Base-by-base conservation (phyloP, 805 yeast genomes). In the Nakazawaea ishiwadae region DNA sequence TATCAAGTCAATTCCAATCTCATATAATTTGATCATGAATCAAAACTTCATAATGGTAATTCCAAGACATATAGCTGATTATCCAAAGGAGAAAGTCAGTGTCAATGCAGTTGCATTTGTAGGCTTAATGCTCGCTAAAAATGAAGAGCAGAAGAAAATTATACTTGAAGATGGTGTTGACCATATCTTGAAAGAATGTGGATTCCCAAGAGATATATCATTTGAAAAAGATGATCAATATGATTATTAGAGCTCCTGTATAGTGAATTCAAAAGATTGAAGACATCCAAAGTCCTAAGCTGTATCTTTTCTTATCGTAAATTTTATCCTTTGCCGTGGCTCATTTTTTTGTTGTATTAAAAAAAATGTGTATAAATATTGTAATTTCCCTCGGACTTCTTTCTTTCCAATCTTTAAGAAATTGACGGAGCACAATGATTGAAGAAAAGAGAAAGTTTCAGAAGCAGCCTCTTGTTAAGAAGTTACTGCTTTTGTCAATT, bases 11-110 rank as follows among this genome's bases (percentile, higher is more conserved):
- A 14, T 36, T 8, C 40, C 44, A 12, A 65, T 80, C 37, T 83
- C 91, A 29, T 91, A 86, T 60, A 91, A 91, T 56, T 78, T 90
- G 27, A 63, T 88, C 33, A 77, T 91, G 73, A 88, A 95, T 36
- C 78, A 79, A 37, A 73, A 78, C 40, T 91, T 93, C 86, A 76
- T 91, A 63, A 76, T 89, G 76, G 59, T 85, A 17, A 81, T 89
- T n/a, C 98, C 99, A 14, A 75, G 97, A 53, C 66, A 82, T 2
- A 53, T 57, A 14, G 81, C 83, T 1, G 66, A 63, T 37, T 79
- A 69, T 52, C 69, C 71, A 32, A 66, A 66, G 7, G 49, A 44
- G 17, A 51, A 50, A 14, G 61, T 81, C 23, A 84, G 91, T 44
- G 72, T 89, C 50, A 91, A 91, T 56, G 72, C 96, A 0, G 74